Conservation (phyloP, 176 grass and related monocot species). For the Oryza australiensis region DNA sequence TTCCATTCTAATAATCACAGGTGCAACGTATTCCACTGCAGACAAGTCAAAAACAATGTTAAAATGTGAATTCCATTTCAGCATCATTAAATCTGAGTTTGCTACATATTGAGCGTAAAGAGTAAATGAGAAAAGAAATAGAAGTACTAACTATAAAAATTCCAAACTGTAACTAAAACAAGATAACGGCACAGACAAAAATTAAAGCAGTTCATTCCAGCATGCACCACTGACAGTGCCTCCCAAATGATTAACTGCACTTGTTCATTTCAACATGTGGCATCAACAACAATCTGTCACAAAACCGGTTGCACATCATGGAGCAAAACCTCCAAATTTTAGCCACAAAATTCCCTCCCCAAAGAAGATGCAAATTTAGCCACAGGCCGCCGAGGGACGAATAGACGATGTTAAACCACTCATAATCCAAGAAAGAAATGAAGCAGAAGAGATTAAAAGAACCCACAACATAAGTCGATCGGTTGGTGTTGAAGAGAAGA, state of each 20-base stretch:
- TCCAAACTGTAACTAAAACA: too few species aligned
- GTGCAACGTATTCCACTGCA: too few species aligned
- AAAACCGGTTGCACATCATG: background rate
- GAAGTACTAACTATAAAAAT: too few species aligned
- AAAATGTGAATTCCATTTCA: background rate
- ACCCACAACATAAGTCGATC: too few species aligned
- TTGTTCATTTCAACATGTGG: background rate
- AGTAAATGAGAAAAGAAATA: background rate
- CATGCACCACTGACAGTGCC: background rate
- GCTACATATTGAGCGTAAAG: background rate
- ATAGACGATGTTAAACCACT: background rate
- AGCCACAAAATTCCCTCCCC: background rate
- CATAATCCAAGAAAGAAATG: background rate
- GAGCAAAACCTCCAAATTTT: slow-evolving; percentile 18
- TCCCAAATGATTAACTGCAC: background rate
- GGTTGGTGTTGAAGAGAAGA: too few species aligned
- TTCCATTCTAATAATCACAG: background rate
- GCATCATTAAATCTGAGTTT: background rate
- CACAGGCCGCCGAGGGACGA: background rate
- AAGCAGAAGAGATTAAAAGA: background rate
- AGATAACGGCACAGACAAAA: too few species aligned
- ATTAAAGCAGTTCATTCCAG: background rate
- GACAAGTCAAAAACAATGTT: background rate
- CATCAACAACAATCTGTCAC: background rate
- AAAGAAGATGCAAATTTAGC: background rate